Evolutionary conservation across 257 asterid genomes (phyloP).

Genomic region (Nicotiana obtusifolia): DNA sequence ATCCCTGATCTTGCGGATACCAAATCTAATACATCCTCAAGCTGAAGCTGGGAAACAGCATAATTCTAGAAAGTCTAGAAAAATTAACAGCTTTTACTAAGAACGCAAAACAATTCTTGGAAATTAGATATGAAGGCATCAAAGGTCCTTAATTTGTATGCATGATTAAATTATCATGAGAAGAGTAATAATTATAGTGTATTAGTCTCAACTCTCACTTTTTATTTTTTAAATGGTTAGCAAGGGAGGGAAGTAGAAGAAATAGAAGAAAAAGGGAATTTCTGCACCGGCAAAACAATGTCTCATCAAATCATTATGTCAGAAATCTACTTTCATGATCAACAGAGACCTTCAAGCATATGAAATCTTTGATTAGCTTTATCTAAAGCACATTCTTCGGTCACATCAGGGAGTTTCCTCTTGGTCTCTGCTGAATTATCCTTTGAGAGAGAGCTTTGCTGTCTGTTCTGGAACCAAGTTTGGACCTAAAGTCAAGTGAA

Average conservation of each 20-base stretch:
- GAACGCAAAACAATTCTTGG: background rate
- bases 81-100: background rate
- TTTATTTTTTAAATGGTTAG: background rate
- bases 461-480: conserved; percentile 64
- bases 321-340: conserved; percentile 2
- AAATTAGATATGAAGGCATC: background rate
- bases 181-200: background rate
- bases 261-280: background rate
- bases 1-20: background rate
- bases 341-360: conserved; percentile 27
- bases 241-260: background rate
- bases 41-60: background rate
- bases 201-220: background rate
- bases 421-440: conserved; percentile 29
- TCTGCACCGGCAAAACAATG: background rate
- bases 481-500: conserved; percentile 45
- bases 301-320: background rate
- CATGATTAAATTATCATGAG: background rate
- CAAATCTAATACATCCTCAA: background rate
- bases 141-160: background rate
- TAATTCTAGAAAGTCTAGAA: background rate
- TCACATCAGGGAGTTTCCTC: conserved; percentile 17
- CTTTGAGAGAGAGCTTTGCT: conserved; percentile 16
- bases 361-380: conserved; percentile 25
- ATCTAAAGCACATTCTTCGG: conserved; percentile 23